phyloP scores from a whole-genome alignment of 2,329 filamentous ascomycete genomes.

The Trichoderma sp. region DNA sequence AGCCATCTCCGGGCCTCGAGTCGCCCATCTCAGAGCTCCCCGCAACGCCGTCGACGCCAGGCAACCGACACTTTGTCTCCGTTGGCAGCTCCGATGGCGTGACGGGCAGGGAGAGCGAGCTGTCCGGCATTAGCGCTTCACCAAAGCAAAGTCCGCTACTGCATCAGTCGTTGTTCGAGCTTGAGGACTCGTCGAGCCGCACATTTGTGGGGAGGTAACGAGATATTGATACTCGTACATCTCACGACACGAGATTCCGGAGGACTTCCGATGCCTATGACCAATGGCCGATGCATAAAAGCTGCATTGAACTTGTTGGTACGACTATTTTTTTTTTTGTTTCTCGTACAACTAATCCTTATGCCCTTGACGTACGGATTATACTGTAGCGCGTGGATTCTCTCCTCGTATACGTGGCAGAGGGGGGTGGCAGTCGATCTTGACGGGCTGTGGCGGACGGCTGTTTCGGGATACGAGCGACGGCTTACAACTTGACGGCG shows the following conservation, averaged over 20 bases:
- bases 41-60: slow-evolving; percentile 6
- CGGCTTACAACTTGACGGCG: slow-evolving; percentile 4
- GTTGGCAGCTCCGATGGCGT: neutral
- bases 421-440: neutral
- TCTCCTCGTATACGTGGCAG: neutral
- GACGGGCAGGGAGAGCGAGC: slow-evolving; percentile 1
- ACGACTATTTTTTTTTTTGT: neutral
- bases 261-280: neutral
- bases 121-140: slow-evolving; percentile 1
- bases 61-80: neutral
- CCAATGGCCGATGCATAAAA: neutral
- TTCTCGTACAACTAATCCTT: neutral
- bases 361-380: neutral
- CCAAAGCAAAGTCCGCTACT: neutral
- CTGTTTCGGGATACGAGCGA: slow-evolving; percentile 19
- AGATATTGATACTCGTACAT: neutral
- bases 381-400: neutral
- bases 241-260: neutral
- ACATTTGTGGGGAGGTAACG: neutral
- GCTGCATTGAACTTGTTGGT: neutral
- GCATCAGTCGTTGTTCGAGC: slow-evolving; percentile 14
- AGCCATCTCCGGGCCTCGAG: neutral
- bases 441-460: slow-evolving; percentile 4
- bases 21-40: slow-evolving; percentile 15
- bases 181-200: slow-evolving; percentile 15